Conservation (phyloP, 805 yeast genomes). For the Suhomyces sp. region DNA sequence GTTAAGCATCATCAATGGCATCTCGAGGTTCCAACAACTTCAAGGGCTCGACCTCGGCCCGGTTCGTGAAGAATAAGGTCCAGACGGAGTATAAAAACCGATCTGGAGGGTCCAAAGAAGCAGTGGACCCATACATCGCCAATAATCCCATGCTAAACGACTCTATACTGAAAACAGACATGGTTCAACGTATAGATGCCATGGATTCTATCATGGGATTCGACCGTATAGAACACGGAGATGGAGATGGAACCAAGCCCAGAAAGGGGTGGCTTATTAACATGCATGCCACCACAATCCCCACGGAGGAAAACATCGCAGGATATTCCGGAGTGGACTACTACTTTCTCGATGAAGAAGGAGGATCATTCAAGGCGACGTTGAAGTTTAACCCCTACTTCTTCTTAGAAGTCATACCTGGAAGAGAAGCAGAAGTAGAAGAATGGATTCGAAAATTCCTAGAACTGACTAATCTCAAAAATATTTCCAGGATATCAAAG, state of each 20-base stretch:
- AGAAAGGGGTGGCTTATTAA: constrained; percentile 89
- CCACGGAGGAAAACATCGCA: constrained; percentile 54
- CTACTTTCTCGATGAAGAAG: constrained; percentile 93
- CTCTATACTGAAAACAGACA: constrained; percentile 47
- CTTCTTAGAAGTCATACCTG: constrained; percentile 61
- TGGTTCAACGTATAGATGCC: constrained; percentile 59
- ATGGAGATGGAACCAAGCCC: constrained; percentile 46
- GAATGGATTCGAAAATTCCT: constrained; percentile 71
- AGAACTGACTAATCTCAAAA: constrained; percentile 59
- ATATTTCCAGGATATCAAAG: constrained; percentile 53
- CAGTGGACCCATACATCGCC: constrained; percentile 19
- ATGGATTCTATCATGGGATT: constrained; percentile 88
- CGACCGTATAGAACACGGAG: constrained; percentile 70
- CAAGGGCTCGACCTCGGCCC: constrained; percentile 52
- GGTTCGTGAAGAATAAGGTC: constrained; percentile 47
- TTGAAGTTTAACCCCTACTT: constrained; percentile 86
- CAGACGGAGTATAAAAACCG: constrained; percentile 18
- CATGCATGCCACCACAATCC: constrained; percentile 83
- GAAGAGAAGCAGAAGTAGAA: constrained; percentile 73
- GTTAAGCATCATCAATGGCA: constrained; percentile 4
- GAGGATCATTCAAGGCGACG: constrained; percentile 90
- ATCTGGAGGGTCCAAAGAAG: constrained; percentile 2
- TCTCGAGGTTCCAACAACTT: constrained; percentile 15
- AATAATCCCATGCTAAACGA: constrained; percentile 38
- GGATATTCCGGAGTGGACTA: constrained; percentile 91